Conservation (phyloP, 148 eudicot species). For the Bassia scoparia region DNA sequence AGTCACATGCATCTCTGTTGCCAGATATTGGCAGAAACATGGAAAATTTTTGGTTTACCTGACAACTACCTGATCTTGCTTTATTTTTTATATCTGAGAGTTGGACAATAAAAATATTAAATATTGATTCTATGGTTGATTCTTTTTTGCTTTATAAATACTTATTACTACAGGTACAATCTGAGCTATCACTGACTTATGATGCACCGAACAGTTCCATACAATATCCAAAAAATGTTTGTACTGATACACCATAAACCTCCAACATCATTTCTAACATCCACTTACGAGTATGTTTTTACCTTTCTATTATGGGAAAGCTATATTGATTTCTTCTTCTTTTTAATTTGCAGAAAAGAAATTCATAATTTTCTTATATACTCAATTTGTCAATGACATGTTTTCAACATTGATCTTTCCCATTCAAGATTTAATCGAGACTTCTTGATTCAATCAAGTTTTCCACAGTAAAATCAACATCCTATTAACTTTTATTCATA, state of each 20-base stretch:
- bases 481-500: neutral
- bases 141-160: neutral
- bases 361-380: constrained; percentile 30
- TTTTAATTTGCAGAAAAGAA: neutral
- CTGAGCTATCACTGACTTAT: constrained; percentile 70
- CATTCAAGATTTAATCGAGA: constrained; percentile 89
- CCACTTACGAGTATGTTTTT: constrained; percentile 62
- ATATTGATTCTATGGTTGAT: neutral
- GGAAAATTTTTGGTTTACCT: neutral
- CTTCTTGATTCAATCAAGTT: constrained; percentile 97
- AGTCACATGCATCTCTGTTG: neutral
- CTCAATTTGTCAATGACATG: constrained; percentile 85
- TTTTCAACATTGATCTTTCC: constrained; percentile 69
- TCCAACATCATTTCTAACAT: constrained; percentile 86
- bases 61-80: neutral
- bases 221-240: constrained; percentile 69
- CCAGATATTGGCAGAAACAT: neutral
- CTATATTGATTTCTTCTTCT: neutral
- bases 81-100: neutral
- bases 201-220: constrained; percentile 71
- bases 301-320: neutral
- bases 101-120: neutral
- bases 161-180: constrained; percentile 53
- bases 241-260: constrained; percentile 91
- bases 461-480: constrained; percentile 62